Percentiles rank a stretch among this genome's conserved stretches.
Evolutionary conservation across 2,329 filamentous ascomycete genomes (phyloP).

Genomic region (Aspergillus ochraceus): DNA sequence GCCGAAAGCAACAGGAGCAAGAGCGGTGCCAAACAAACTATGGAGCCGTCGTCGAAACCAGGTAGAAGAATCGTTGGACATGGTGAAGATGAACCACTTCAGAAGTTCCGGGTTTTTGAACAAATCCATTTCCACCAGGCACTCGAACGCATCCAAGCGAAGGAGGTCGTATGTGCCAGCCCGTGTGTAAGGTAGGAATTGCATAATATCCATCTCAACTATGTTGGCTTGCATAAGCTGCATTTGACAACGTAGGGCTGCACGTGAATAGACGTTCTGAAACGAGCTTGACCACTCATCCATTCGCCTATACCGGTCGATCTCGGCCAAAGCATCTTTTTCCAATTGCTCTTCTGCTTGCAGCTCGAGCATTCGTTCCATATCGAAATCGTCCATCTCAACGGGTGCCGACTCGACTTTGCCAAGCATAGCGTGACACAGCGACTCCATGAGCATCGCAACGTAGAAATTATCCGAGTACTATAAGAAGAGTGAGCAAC

Average conservation of each 20-base stretch:
- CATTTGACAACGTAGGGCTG: constrained; percentile 60
- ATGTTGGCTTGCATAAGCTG: constrained; percentile 56
- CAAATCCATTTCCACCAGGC: constrained; percentile 57
- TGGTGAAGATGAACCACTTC: constrained; percentile 57
- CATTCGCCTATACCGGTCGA: constrained; percentile 63
- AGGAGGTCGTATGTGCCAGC: constrained; percentile 61
- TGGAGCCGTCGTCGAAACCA: constrained; percentile 57
- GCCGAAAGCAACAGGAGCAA: constrained; percentile 62
- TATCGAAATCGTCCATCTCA: constrained; percentile 46
- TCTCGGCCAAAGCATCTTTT: constrained; percentile 58
- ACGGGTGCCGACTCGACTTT: constrained; percentile 39
- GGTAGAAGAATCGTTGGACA: constrained; percentile 58
- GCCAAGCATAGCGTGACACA: constrained; percentile 57
- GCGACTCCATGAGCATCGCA: constrained; percentile 69
- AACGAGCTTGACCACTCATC: constrained; percentile 68
- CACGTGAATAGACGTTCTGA: constrained; percentile 63
- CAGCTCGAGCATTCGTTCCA: constrained; percentile 50
- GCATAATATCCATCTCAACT: constrained; percentile 53
- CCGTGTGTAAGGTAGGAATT: constrained; percentile 63
- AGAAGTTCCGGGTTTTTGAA: constrained; percentile 53
- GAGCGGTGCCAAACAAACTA: constrained; percentile 53
- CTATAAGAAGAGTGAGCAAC: constrained; percentile 31
- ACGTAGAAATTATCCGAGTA: constrained; percentile 91
- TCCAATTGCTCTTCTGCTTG: constrained; percentile 57
- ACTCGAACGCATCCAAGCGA: constrained; percentile 59